Conservation (phyloP, 441 rosid species). For the Adansonia rubrostipa region DNA sequence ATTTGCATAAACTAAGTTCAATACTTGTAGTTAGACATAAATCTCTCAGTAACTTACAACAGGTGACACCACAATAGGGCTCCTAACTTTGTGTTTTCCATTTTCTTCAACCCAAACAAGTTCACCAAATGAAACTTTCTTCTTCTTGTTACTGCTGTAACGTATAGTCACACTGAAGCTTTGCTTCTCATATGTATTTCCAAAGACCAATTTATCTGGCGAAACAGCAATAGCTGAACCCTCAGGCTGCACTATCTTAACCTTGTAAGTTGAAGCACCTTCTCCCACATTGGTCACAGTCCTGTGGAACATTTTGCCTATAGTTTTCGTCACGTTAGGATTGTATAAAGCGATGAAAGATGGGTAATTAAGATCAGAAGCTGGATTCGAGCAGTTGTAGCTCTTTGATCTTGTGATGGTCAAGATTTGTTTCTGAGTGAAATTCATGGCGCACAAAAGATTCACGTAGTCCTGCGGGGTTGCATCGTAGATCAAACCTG, state of each 20-base stretch:
- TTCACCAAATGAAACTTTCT: conserved; percentile 41
- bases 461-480: conserved; percentile 48
- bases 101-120: conserved; percentile 45
- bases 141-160: conserved; percentile 1
- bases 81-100: conserved; percentile 41
- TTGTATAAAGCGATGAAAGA: conserved; percentile 46
- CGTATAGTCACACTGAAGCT: conserved; percentile 32
- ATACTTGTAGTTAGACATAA: too few species aligned
- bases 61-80: conserved; percentile 41
- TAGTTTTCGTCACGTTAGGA: conserved; percentile 16
- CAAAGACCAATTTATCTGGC: conserved; percentile 40
- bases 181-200: conserved; percentile 38
- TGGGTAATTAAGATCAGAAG: conserved; percentile 57
- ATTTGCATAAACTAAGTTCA: too few species aligned
- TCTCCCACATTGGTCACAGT: conserved; percentile 51
- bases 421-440: conserved; percentile 42
- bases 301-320: conserved; percentile 32
- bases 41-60: neutral
- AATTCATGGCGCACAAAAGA: conserved; percentile 52
- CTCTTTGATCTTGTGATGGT: conserved; percentile 41
- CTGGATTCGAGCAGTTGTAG: conserved; percentile 37
- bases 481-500: conserved; percentile 58
- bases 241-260: conserved; percentile 26
- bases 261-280: conserved; percentile 40
- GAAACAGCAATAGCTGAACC: conserved; percentile 36